Evolutionary conservation across 2,329 filamentous ascomycete genomes (phyloP), one percentile per base, ranked within the genome.

Genomic region (Cercospora sp.): DNA sequence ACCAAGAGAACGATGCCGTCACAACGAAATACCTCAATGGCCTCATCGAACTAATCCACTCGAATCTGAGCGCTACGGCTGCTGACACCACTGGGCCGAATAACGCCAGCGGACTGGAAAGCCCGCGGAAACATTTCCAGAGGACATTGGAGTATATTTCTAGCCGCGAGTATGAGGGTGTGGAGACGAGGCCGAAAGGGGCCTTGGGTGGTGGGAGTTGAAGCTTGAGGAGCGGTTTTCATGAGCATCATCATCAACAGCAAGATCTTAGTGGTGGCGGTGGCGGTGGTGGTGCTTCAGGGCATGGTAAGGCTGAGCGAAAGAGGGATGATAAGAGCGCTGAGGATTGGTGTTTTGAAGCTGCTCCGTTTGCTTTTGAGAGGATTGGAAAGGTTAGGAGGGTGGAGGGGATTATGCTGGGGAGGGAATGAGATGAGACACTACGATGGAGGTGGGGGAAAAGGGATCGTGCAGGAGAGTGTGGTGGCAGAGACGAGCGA

Each of bases 21-120:
- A 99, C 95, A 5, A 97, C 91, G 2, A 98, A 98, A 81, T 99
- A 98, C 79, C 87, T 99, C 70, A 99, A 99, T 77, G 95, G 95
- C 3, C 88, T 99, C 61, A 98, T 99, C 77, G 95, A 99, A 82
- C 88, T 99, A 71, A 98, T 99, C 77, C 94, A 99, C 80, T 97
- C 93, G 23, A 99, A 99, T 78, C 86, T 99, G 33, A 90, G 90
- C 72, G 93, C 91, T 66, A 64, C 62, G 4, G 31, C 55, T 4
- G 31, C 18, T 7, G 55, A 59, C 16, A 53, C 48, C 12, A 30
- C 55, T 16, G 55, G 55, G 23, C 95, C 92, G 77, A 90, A 93
- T 77, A 92, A 95, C 74, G 92, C 91, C 33, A 87, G 90, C 0
- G 91, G 90, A 23, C 86, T 98, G 61, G 95, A 99, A 77, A 93